Percentiles rank a stretch among this genome's conserved stretches.
phyloP scores from a whole-genome alignment of 1,284 basidiomycete genomes.

The Schizophyllum amplum region DNA sequence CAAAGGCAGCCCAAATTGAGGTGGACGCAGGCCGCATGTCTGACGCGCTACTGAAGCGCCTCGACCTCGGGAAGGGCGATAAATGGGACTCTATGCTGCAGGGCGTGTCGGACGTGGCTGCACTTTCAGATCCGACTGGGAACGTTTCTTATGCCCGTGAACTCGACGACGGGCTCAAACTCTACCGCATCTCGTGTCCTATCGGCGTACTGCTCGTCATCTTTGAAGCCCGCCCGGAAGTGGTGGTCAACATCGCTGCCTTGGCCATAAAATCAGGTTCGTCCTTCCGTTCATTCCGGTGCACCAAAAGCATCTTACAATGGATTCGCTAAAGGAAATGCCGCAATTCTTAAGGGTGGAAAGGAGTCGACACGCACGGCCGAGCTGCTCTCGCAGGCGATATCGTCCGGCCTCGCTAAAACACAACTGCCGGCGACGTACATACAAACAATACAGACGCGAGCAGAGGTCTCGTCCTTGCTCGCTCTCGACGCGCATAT shows the following conservation, averaged over 20 bases:
- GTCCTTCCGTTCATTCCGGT: conserved; percentile 12
- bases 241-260: conserved; percentile 95
- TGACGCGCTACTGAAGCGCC: conserved; percentile 70
- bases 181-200: conserved; percentile 93
- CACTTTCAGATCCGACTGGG: conserved; percentile 83
- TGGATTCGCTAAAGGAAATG: conserved; percentile 57
- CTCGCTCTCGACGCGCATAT: conserved; percentile 88
- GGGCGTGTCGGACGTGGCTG: conserved; percentile 83
- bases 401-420: conserved; percentile 68
- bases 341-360: conserved; percentile 94
- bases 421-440: conserved; percentile 74
- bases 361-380: conserved; percentile 86
- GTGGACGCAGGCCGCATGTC: conserved; percentile 83
- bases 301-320: neutral
- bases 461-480: conserved; percentile 86
- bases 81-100: conserved; percentile 95
- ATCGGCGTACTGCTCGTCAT: conserved; percentile 96
- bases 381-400: conserved; percentile 67
- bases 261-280: conserved; percentile 94
- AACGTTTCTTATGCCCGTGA: conserved; percentile 82
- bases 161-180: conserved; percentile 80
- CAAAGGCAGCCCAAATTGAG: conserved; percentile 67
- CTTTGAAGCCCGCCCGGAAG: conserved; percentile 96
- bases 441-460: conserved; percentile 88
- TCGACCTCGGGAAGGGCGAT: conserved; percentile 79